Conservation (phyloP, 2,329 filamentous ascomycete genomes). For the Bipolaris victoriae region DNA sequence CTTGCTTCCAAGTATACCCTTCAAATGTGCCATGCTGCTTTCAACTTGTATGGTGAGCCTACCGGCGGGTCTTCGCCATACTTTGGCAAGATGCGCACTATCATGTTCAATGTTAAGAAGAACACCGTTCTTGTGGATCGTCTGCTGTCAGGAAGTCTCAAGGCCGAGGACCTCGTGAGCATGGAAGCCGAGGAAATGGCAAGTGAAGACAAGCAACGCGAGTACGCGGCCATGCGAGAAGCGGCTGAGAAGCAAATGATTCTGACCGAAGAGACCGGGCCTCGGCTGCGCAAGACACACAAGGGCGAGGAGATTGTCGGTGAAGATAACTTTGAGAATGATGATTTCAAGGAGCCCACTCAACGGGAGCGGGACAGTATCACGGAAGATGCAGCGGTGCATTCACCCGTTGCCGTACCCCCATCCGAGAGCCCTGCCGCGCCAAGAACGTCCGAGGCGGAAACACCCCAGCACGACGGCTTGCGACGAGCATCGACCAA, state of each 20-base stretch:
- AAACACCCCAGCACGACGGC: slow-evolving; percentile 43
- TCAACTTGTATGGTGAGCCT: slow-evolving; percentile 62
- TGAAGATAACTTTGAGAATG: slow-evolving; percentile 60
- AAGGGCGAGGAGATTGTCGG: slow-evolving; percentile 94
- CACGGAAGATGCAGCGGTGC: slow-evolving; percentile 30
- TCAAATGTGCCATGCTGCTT: slow-evolving; percentile 76
- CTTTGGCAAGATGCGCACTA: slow-evolving; percentile 71
- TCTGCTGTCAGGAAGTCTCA: slow-evolving; percentile 74
- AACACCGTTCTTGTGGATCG: slow-evolving; percentile 79
- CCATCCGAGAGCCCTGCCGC: slow-evolving; percentile 31
- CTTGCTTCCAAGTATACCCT: slow-evolving; percentile 74
- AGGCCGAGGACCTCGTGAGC: slow-evolving; percentile 76
- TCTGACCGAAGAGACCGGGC: slow-evolving; percentile 71
- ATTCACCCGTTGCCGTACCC: slow-evolving; percentile 23
- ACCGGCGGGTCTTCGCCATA: slow-evolving; percentile 55
- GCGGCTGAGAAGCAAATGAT: slow-evolving; percentile 83
- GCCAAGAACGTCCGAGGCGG: slow-evolving; percentile 37
- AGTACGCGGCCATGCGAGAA: slow-evolving; percentile 78
- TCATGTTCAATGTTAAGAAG: slow-evolving; percentile 86
- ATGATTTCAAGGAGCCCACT: slow-evolving; percentile 38
- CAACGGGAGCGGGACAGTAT: slow-evolving; percentile 35
- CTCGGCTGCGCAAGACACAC: slow-evolving; percentile 85
- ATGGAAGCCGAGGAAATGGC: slow-evolving; percentile 93
- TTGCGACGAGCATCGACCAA: slow-evolving; percentile 62
- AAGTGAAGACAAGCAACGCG: slow-evolving; percentile 82